Percentiles rank a stretch among this genome's conserved stretches.
Conservation (phyloP, 163 green algal species). For the Scenedesmus sp. region DNA sequence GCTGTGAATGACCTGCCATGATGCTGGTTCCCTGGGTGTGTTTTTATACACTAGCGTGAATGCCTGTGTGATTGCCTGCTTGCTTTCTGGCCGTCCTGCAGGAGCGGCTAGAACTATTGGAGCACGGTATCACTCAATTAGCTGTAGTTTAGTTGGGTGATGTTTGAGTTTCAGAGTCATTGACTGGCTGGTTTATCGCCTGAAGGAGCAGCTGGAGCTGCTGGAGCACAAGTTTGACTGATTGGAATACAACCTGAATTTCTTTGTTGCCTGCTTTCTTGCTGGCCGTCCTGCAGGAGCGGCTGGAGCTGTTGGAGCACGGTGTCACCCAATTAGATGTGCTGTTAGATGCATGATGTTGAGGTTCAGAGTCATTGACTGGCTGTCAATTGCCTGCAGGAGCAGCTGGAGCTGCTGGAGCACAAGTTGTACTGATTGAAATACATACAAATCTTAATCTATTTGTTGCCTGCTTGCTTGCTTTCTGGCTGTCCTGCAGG, state of each 20-base stretch:
- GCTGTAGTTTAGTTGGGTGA: no score
- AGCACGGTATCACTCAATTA: constrained; percentile 19
- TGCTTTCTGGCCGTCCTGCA: constrained; percentile 9
- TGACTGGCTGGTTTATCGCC: no score
- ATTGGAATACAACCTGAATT: background rate
- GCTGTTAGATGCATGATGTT: no score
- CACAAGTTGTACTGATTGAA: background rate
- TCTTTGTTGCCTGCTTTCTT: background rate
- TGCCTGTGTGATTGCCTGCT: background rate
- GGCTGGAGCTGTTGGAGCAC: constrained; percentile 45
- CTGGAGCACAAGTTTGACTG: no score
- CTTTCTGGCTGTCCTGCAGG: constrained; percentile 17
- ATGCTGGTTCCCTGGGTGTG: no score
- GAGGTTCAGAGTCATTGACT: no score
- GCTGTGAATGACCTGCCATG: no score
- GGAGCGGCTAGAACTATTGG: constrained; percentile 53
- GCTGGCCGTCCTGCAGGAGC: background rate
- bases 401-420: background rate
- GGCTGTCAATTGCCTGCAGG: no score
- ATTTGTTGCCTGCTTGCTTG: constrained; percentile 7
- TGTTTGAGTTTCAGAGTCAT: no score
- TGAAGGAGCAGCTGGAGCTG: no score
- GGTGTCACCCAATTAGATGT: background rate
- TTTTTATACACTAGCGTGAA: no score
- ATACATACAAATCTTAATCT: no score